phyloP scores from a whole-genome alignment of 1,139 yeast genomes.

The Kodamaea fungicola region DNA sequence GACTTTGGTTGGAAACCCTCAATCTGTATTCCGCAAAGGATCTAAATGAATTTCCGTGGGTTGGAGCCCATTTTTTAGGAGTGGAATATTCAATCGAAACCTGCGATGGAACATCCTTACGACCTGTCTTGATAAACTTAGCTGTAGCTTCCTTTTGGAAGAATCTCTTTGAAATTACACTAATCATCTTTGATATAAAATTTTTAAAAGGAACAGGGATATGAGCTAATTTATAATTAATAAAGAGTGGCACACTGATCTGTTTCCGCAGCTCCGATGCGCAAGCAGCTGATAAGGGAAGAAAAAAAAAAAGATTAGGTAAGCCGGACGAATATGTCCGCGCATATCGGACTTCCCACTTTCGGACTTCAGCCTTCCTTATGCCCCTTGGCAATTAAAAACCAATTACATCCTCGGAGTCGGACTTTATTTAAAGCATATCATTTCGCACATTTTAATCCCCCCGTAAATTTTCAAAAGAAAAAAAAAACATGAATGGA shows the following conservation, averaged over 20 bases:
- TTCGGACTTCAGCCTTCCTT: slow-evolving; percentile 1
- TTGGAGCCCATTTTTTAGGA: slow-evolving; percentile 34
- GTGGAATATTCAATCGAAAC: slow-evolving; percentile 10
- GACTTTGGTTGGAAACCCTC: slow-evolving; percentile 49
- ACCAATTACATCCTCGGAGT: slow-evolving; percentile 6
- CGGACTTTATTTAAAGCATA: slow-evolving; percentile 4
- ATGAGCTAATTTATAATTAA: no score
- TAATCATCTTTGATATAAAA: no score
- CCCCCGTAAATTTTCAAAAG: no score
- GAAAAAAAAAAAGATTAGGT: not conserved
- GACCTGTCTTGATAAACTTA: slow-evolving; percentile 22
- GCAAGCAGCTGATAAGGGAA: not conserved
- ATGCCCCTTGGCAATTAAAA: not conserved
- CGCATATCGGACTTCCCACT: not conserved
- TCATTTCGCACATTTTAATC: no score
- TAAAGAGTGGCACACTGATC: no score
- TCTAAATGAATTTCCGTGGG: slow-evolving; percentile 41
- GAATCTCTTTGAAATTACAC: slow-evolving; percentile 7
- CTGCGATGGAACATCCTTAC: slow-evolving; percentile 14
- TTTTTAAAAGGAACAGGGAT: no score
- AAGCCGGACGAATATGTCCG: not conserved
- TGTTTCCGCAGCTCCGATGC: no score
- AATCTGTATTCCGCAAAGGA: slow-evolving; percentile 57
- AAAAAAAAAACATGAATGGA: slow-evolving; percentile 4
- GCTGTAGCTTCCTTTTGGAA: slow-evolving; percentile 24